Conservation (phyloP, 805 yeast species). For the Candida coleopterorum region DNA sequence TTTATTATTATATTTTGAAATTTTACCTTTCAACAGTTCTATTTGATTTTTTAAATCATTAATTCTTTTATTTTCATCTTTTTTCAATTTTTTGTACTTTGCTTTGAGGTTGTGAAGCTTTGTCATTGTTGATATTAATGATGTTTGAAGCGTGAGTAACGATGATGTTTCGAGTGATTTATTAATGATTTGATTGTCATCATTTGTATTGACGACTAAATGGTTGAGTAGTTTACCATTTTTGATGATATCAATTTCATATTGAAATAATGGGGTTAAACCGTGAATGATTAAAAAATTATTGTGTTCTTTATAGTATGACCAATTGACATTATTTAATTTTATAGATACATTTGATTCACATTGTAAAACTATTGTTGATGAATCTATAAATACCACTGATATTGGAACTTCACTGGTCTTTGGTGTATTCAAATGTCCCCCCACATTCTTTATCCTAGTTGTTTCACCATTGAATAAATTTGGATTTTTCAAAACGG, state of each 20-base stretch:
- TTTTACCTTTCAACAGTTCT: conserved; percentile 26
- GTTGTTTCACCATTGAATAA: conserved; percentile 29
- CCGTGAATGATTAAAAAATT: conserved; percentile 26
- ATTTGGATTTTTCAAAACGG: conserved; percentile 22
- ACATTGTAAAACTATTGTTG: conserved; percentile 24
- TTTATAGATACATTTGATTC: conserved; percentile 15
- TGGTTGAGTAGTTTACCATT: conserved; percentile 14
- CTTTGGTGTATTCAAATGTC: conserved; percentile 9
- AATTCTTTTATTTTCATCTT: conserved; percentile 33
- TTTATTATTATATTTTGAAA: conserved; percentile 23
- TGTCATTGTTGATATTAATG: conserved; percentile 28
- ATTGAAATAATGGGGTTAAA: conserved; percentile 33
- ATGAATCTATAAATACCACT: conserved; percentile 24
- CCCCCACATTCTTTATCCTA: conserved; percentile 19
- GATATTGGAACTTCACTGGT: conserved; percentile 14
- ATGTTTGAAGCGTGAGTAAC: conserved; percentile 26
- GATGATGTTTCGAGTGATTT: conserved; percentile 25
- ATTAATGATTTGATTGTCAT: conserved; percentile 17
- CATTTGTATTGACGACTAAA: conserved; percentile 27
- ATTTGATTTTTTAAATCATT: conserved; percentile 29
- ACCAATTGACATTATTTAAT: conserved; percentile 33
- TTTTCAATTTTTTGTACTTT: conserved; percentile 28
- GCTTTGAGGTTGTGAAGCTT: conserved; percentile 19
- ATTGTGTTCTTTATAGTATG: conserved; percentile 18
- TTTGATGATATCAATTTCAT: conserved; percentile 27